Conservation (phyloP, 768 basidiomycete species). For the Xerocomellus chrysenteron region DNA sequence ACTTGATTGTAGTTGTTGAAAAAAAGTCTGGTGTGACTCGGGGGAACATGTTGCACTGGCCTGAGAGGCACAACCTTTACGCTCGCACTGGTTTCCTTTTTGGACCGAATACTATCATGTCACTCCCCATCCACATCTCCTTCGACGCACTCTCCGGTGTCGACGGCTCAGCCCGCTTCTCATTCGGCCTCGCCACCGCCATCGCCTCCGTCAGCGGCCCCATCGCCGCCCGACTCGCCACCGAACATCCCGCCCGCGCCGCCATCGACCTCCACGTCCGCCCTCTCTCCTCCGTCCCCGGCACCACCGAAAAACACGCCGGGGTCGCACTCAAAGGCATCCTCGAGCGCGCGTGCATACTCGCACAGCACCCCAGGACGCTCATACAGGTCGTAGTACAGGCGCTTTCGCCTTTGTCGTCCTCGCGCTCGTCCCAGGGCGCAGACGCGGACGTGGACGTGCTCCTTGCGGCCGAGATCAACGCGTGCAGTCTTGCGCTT, state of each 20-base stretch:
- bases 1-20: background rate
- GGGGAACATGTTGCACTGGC: no score
- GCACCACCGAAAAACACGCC: constrained; percentile 64
- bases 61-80: no score
- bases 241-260: constrained; percentile 69
- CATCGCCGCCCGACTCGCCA: constrained; percentile 66
- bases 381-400: constrained; percentile 80
- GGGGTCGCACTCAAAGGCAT: constrained; percentile 53
- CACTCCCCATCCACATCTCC: constrained; percentile 34
- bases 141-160: constrained; percentile 67
- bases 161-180: constrained; percentile 76
- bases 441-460: constrained; percentile 26
- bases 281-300: constrained; percentile 67
- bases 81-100: background rate
- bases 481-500: constrained; percentile 67
- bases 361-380: constrained; percentile 67
- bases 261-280: constrained; percentile 74
- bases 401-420: constrained; percentile 36
- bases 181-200: constrained; percentile 34
- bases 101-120: background rate
- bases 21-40: no score
- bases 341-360: constrained; percentile 61
- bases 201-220: constrained; percentile 80
- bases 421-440: background rate
- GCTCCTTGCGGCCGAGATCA: constrained; percentile 64